Percentiles rank a stretch among this genome's conserved stretches.
Conservation (phyloP, 345 rosid species). For the Litchi chinensis region DNA sequence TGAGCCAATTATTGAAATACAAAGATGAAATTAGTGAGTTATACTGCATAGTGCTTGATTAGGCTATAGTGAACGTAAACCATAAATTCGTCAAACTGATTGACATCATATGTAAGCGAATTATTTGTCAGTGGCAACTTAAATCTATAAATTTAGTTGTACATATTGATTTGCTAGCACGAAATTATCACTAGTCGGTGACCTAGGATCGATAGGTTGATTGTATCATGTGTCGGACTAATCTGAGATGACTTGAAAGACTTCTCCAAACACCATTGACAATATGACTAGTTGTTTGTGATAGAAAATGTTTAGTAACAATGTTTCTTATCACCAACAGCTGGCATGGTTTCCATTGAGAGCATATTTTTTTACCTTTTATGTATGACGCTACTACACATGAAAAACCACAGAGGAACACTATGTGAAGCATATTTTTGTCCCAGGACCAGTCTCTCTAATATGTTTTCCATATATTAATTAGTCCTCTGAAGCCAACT, state of each 20-base stretch:
- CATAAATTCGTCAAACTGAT: not conserved
- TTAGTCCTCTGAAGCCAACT: not conserved
- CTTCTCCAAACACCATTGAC: not conserved
- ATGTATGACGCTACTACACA: not conserved
- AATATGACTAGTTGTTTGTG: too few relatives aligned
- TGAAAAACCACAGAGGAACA: not conserved
- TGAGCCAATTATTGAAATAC: too few relatives aligned
- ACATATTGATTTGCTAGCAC: not conserved
- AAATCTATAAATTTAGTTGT: not conserved
- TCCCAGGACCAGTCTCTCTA: too few relatives aligned
- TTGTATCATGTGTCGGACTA: too few relatives aligned
- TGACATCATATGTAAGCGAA: not conserved
- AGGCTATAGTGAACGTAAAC: not conserved
- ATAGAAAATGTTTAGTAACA: too few relatives aligned
- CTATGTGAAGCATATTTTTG: too few relatives aligned
- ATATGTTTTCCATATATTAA: not conserved
- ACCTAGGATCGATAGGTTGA: not conserved
- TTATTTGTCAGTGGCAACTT: not conserved
- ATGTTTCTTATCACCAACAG: not conserved
- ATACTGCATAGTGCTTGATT: not conserved
- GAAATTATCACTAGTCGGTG: not conserved
- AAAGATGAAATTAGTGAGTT: too few relatives aligned
- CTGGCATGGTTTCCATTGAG: constrained; percentile 4
- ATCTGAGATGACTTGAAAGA: not conserved
- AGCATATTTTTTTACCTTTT: constrained; percentile 2